A percentile compares a stretch with the other conserved stretches of the same genome.
Evolutionary conservation across 164 flowering plant species (phyloP).

Genomic region (Chimonanthus salicifolius): DNA sequence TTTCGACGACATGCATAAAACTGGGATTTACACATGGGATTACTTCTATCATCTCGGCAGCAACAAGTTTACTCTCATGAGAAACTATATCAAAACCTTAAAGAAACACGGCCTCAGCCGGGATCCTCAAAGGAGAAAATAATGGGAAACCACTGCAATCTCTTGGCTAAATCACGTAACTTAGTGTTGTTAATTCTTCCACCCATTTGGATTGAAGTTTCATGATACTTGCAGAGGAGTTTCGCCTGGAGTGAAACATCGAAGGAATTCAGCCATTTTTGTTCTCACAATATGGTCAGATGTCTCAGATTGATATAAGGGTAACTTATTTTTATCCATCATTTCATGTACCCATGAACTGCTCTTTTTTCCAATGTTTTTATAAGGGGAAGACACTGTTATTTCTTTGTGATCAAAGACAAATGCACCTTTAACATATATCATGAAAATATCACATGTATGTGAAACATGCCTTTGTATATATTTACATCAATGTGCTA

Average conservation of each 20-base stretch:
- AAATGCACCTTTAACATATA: too few species aligned
- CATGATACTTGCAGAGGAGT: neutral
- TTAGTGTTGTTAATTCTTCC: neutral
- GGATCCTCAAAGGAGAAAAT: constrained; percentile 54
- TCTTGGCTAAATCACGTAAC: neutral
- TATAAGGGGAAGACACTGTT: too few species aligned
- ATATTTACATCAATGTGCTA: too few species aligned
- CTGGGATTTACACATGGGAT: constrained; percentile 95
- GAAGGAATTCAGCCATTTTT: neutral
- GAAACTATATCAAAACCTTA: constrained; percentile 61
- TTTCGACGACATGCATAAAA: constrained; percentile 92
- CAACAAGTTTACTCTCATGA: constrained; percentile 77
- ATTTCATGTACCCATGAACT: neutral
- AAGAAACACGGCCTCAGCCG: constrained; percentile 72
- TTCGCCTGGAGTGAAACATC: neutral
- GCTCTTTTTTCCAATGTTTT: neutral
- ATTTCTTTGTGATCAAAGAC: too few species aligned
- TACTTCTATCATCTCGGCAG: constrained; percentile 78
- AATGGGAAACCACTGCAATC: constrained; percentile 8
- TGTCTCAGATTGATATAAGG: neutral
- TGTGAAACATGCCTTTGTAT: too few species aligned
- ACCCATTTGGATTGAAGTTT: neutral
- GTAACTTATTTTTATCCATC: neutral
- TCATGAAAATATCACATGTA: too few species aligned
- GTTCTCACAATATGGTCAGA: neutral